Evolutionary conservation across 768 basidiomycete genomes (phyloP), one percentile per base, ranked within the genome.

Genomic region (Auricularia cornea): DNA sequence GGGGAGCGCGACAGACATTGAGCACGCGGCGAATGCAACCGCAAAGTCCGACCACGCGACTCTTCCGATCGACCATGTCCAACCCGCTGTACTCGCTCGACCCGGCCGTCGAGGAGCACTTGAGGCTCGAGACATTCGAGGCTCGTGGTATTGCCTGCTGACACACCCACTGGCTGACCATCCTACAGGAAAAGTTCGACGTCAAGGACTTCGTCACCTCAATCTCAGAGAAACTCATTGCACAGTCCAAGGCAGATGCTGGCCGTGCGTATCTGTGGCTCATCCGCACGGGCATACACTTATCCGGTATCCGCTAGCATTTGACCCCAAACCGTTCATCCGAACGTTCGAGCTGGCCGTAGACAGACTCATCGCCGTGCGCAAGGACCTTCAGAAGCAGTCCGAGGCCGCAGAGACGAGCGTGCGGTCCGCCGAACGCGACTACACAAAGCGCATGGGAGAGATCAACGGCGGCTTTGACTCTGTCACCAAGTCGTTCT

Each of bases 401-500:
- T 95, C 93, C 0, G 90, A 94, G 72, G 88, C 90, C 70, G 88
- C 96, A 80, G 96, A 98, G 78, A 91, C 90, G 77, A 88, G 86
- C 67, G 95, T 98, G 16, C 80, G 88, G 56, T 82, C 88, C 0
- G 87, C 94, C 2, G 96, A 98, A 74, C 77, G 94, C 66, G 94
- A 97, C 68, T 99, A 98, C 74, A 90, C 92, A 2, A 92, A 89
- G 78, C 91, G 92, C 73, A 90, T 98, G 83, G 79, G 81, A n/a
- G 95, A 98, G 62, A 80, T 98, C 28, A 94, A 94, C 72, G 86
- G 85, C 59, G 93, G 93, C 1, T 98, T 98, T 69, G 95, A 99
- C 94, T 84, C 86, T 35, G 95, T 97, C 35, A 89, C 90, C 3
- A 85, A 84, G 67, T 92, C 94, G 2, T 98, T 97, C 76, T 77